Conservation (phyloP, 1,284 basidiomycete genomes). For the Ustilago tritici region DNA sequence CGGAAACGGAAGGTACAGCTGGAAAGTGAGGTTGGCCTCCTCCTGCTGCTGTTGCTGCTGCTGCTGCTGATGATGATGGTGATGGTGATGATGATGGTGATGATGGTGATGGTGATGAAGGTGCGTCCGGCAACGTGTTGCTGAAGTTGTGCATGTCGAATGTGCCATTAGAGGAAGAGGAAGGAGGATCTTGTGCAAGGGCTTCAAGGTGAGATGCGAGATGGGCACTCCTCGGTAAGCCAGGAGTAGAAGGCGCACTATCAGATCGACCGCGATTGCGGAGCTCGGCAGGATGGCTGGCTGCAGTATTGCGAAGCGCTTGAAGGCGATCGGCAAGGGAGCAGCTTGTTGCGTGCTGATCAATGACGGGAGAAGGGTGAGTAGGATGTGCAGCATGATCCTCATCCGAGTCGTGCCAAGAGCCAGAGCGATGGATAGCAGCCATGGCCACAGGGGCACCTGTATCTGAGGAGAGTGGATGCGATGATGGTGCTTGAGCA, state of each 20-base stretch:
- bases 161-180: conserved; percentile 9
- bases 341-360: conserved; percentile 33
- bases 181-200: conserved; percentile 20
- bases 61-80: too few relatives aligned
- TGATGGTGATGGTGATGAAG: neutral
- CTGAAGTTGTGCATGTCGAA: conserved; percentile 34
- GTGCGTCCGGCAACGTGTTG: conserved; percentile 21
- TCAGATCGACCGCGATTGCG: conserved; percentile 33
- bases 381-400: conserved; percentile 40
- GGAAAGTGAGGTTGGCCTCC: conserved; percentile 22
- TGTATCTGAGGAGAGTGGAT: neutral
- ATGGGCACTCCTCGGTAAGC: conserved; percentile 16
- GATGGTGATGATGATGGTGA: neutral
- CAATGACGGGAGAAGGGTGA: conserved; percentile 42
- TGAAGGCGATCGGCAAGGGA: conserved; percentile 52
- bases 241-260: conserved; percentile 13
- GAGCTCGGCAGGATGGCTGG: conserved; percentile 40
- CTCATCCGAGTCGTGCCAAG: conserved; percentile 27
- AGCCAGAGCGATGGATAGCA: conserved; percentile 6
- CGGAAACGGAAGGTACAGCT: conserved; percentile 43
- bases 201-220: conserved; percentile 37
- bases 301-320: conserved; percentile 39
- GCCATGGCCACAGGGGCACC: neutral
- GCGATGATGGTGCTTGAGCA: neutral
- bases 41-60: too few relatives aligned